These are phyloP conservation scores for Suillus luteus DNA, from an alignment of 768 basidiomycete species.

Conservation along the genomic window DNA sequence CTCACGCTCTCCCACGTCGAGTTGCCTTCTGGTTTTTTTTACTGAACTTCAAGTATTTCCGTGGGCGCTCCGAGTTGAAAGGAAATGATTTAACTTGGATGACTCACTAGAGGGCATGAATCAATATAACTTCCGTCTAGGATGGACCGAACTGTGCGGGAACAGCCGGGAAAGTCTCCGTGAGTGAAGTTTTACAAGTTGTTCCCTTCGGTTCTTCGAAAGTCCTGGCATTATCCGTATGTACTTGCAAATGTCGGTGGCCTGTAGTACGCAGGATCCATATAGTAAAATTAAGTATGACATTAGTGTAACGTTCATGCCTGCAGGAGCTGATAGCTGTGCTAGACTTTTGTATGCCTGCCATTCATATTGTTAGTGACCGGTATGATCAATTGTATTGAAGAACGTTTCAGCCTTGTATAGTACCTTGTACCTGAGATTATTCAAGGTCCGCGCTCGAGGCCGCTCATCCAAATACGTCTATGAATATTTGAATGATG, in stretches of 20 bases:
- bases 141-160: not conserved
- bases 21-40: not conserved
- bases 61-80: not conserved
- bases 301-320: not conserved
- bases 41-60: not conserved
- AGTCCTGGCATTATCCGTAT: not conserved
- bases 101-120: not conserved
- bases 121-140: not conserved
- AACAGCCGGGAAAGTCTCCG: not conserved
- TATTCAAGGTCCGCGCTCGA: conserved; percentile 10
- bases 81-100: not conserved
- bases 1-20: not conserved
- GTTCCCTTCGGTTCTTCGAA: not conserved
- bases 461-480: conserved; percentile 3
- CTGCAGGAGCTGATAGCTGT: not conserved
- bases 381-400: not conserved
- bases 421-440: not conserved
- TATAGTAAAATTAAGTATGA: not conserved
- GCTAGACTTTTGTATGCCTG: not conserved
- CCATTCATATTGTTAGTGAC: not conserved
- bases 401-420: conserved; percentile 1
- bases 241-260: not conserved
- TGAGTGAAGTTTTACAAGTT: not conserved
- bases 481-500: not conserved
- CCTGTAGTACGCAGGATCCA: not conserved